These are phyloP conservation scores for Penicillium sp. DNA, from an alignment of 2,329 filamentous ascomycete genomes.

Conservation along the genomic window DNA sequence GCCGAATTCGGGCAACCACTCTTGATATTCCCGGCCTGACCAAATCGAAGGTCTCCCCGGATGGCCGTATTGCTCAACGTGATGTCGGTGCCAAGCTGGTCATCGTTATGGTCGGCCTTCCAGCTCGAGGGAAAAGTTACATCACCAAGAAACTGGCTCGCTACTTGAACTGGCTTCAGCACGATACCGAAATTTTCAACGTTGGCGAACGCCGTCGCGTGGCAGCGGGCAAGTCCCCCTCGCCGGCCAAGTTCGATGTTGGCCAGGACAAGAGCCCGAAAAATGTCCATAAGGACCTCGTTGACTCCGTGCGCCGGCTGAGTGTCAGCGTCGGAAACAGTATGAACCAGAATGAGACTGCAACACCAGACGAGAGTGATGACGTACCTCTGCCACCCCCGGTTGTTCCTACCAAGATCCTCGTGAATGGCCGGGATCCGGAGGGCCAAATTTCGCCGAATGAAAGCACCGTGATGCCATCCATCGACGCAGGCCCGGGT, in stretches of 20 bases:
- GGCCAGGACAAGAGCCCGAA: slow-evolving; percentile 21
- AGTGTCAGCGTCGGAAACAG: slow-evolving; percentile 36
- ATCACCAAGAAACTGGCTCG: slow-evolving; percentile 97
- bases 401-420: slow-evolving; percentile 49
- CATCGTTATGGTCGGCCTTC: slow-evolving; percentile 96
- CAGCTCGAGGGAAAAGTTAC: slow-evolving; percentile 94
- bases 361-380: slow-evolving; percentile 24
- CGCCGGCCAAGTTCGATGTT: slow-evolving; percentile 19
- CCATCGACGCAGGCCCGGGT: slow-evolving; percentile 20
- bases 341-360: slow-evolving; percentile 24
- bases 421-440: slow-evolving; percentile 54
- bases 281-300: slow-evolving; percentile 39
- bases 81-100: slow-evolving; percentile 96
- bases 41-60: slow-evolving; percentile 88
- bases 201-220: slow-evolving; percentile 86
- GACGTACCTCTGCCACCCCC: slow-evolving; percentile 37
- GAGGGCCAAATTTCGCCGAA: slow-evolving; percentile 18
- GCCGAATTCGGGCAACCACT: slow-evolving; percentile 81
- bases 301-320: slow-evolving; percentile 43
- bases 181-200: slow-evolving; percentile 94
- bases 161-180: slow-evolving; percentile 95
- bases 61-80: slow-evolving; percentile 86
- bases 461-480: slow-evolving; percentile 25
- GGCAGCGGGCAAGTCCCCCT: slow-evolving; percentile 55
- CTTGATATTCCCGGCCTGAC: slow-evolving; percentile 96